phyloP scores from a whole-genome alignment of 352 stramenopile species.

The Pelagophyceae sp. region DNA sequence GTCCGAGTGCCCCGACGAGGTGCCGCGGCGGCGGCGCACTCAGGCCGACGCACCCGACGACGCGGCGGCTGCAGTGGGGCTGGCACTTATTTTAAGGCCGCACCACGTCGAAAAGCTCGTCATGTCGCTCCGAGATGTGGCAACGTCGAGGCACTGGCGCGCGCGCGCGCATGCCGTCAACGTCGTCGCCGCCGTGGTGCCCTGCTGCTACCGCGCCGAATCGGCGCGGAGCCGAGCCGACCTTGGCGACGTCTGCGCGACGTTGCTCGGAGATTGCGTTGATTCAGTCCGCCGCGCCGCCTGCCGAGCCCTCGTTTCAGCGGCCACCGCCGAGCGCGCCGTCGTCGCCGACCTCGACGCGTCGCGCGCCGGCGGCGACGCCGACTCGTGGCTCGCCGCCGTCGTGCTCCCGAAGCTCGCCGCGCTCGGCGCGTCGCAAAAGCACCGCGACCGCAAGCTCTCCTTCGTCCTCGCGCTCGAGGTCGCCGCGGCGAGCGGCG shows the following conservation, averaged over 20 bases:
- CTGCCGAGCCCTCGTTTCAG: not conserved
- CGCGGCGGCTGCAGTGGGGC: not conserved
- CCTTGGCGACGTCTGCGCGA: not conserved
- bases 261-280: not conserved
- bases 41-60: not conserved
- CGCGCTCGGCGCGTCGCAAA: not conserved
- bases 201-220: slow-evolving; percentile 27
- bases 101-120: slow-evolving; percentile 54
- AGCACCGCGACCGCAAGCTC: not conserved
- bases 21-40: not conserved
- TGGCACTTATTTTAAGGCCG: slow-evolving; percentile 38
- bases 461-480: not conserved
- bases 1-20: not conserved
- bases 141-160: slow-evolving; percentile 52
- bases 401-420: not conserved
- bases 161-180: slow-evolving; percentile 54
- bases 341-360: not conserved
- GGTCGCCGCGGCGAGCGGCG: not conserved
- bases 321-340: not conserved
- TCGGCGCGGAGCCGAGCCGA: not conserved
- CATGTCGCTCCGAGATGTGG: slow-evolving; percentile 50
- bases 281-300: not conserved
- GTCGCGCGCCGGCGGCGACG: not conserved
- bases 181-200: slow-evolving; percentile 55
- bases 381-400: not conserved